Base-by-base conservation (phyloP, 345 rosid species). In the Lumnitzera racemosa region DNA sequence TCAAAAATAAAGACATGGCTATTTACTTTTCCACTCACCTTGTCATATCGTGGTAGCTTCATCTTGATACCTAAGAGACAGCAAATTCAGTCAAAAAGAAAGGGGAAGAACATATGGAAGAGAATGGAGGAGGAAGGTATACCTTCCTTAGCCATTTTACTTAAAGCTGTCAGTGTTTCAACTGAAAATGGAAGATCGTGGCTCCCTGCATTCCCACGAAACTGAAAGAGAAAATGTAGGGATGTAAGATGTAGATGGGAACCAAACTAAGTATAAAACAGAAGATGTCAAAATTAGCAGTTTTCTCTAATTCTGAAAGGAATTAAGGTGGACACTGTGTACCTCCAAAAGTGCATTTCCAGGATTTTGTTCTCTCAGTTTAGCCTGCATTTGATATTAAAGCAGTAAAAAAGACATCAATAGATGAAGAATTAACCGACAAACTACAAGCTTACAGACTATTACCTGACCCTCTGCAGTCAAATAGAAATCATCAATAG, bases 171-270 rank as follows among this genome's bases (percentile, higher is more conserved):
- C 55, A 89, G 65, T 53, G 96, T 85, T 67, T 92, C 84, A 11
- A 83, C 68, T n/a, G 98, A 83, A 57, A 92, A 74, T 57, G 76
- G 79, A 70, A 92, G 97, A 83, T 92, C 98, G 80, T 92, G 98
- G 76, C 89, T 92, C 69, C 98, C 98, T 62, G 98, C 88, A 73
- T 92, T 92, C 67, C 98, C 94, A 41, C 98, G 96, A 46, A 78
- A 73, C 98, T 92, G 74, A 29, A 67, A 53, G 56, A 20, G 57
- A 43, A 56, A 36, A 48, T 46, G 55, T 48, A 24, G 13, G 23
- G 56, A 61, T 16, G n/a, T 36, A 57, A 68, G 55, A 24, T 12
- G 25, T 46, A 17, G 51, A 20, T 43, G 53, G 58, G 17, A 14
- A 14, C 15, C 20, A 61, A 36, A 47, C 20, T n/a, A 20, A 15